Base-by-base conservation (phyloP, 108 stramenopile species). In the Nannochloropsis gaditana region DNA sequence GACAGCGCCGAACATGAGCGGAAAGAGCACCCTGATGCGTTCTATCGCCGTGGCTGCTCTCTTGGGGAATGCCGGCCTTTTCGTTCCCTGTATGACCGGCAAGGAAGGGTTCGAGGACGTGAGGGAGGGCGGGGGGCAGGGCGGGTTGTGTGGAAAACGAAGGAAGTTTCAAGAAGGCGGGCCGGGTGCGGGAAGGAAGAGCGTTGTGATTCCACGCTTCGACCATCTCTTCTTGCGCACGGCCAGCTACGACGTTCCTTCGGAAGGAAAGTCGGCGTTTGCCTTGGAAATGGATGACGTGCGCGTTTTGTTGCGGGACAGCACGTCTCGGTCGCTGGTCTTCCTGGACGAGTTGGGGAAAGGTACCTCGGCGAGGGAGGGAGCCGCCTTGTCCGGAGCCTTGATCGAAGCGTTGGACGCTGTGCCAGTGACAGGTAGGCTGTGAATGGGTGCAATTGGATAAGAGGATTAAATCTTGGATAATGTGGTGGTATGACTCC, bases 1-100 rank as follows among this genome's bases (percentile, higher is more conserved):
- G 50, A 98, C 97, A 81, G 97, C 97, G 2, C 97, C 97, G 9
- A 98, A 98, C 90, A 97, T 97, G 97, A 92, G 90, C 84, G 97
- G 97, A 19, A 97, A 97, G 86, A 92, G 92, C 82, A 98, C 97
- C 6, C 83, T 98, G 44, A 97, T 98, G 97, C 90, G 97, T 83
- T 89, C 95, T 8, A 92, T 93, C 15, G 93, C 96, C 9, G 94
- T 95, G 21, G 95, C 96, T 3, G 94, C 96, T 2, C 86, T 97
- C 44, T 84, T 98, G 84, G 88, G 91, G 93, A 91, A 90, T 45
- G 84, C 84, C 9, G 87, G 87, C 50, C 82, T 88, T 31, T 79
- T 81, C 11, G 87, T 81, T 2, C 87, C 87, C 41, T 84, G 84
- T 73, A 21, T 80, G 15, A 44, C 80, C 31, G 84, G 84, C 43